A percentile compares a stretch with the other conserved stretches of the same genome.
phyloP scores from a whole-genome alignment of 495 filamentous ascomycete genomes.

The Eremomyces bilateralis region DNA sequence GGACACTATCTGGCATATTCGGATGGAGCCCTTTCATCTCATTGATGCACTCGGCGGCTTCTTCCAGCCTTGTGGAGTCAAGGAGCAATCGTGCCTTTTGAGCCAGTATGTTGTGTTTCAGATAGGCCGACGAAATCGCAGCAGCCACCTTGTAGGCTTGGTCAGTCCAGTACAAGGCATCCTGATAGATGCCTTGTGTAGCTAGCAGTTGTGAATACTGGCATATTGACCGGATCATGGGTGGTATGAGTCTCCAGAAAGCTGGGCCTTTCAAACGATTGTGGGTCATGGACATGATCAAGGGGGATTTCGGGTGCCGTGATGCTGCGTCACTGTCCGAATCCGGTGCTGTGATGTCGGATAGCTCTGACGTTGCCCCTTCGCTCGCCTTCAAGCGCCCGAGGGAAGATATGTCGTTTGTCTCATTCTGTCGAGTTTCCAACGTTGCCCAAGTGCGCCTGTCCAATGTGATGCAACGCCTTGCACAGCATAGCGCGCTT shows the following conservation, averaged over 20 bases:
- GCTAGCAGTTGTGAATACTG: constrained; percentile 58
- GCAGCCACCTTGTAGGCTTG: constrained; percentile 62
- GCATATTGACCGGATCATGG: constrained; percentile 42
- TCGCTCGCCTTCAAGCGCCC: not conserved
- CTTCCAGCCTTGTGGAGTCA: constrained; percentile 32
- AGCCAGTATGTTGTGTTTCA: constrained; percentile 40
- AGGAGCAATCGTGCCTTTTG: too few relatives aligned
- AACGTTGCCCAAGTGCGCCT: constrained; percentile 50
- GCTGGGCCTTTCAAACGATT: constrained; percentile 31
- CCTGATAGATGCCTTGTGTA: constrained; percentile 66
- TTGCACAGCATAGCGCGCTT: constrained; percentile 42
- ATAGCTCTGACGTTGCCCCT: constrained; percentile 4
- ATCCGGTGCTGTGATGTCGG: constrained; percentile 5
- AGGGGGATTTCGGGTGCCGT: too few relatives aligned
- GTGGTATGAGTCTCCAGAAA: constrained; percentile 62
- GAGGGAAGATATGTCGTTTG: not conserved
- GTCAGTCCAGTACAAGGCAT: constrained; percentile 76
- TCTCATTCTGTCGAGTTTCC: constrained; percentile 23
- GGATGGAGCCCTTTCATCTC: not conserved
- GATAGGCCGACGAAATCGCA: constrained; percentile 42
- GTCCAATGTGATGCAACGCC: constrained; percentile 40
- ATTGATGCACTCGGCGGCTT: constrained; percentile 25
- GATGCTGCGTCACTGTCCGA: constrained; percentile 8
- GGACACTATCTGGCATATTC: too few relatives aligned
- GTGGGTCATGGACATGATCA: constrained; percentile 12